Percentiles rank a stretch among this genome's conserved stretches.
Conservation (phyloP, 495 filamentous ascomycete genomes). For the Lophium mytilinum region DNA sequence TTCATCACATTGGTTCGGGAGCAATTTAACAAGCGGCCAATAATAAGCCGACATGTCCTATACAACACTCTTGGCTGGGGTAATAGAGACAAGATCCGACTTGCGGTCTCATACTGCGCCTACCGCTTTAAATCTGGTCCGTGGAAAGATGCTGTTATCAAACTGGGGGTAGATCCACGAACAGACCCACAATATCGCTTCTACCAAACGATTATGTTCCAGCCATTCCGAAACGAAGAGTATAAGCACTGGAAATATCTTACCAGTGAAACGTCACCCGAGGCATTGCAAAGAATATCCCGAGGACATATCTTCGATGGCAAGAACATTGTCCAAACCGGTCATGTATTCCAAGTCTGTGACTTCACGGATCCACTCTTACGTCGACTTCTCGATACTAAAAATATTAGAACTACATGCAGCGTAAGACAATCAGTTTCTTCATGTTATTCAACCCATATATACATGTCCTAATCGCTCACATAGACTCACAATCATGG, state of each 20-base stretch:
- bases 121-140: conserved; percentile 88
- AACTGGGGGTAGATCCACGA: conserved; percentile 79
- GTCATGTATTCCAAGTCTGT: conserved; percentile 86
- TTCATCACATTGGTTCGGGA: conserved; percentile 51
- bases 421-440: conserved; percentile 33
- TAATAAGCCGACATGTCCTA: conserved; percentile 77
- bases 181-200: conserved; percentile 60
- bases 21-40: conserved; percentile 63
- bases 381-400: conserved; percentile 42
- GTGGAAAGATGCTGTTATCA: conserved; percentile 79
- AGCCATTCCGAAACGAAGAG: conserved; percentile 29
- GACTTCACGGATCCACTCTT: conserved; percentile 79
- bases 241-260: background rate
- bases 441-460: background rate
- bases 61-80: conserved; percentile 48
- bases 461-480: conserved; percentile 10
- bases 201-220: conserved; percentile 86
- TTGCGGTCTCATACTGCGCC: conserved; percentile 65
- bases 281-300: background rate
- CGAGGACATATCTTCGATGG: conserved; percentile 75
- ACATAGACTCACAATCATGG: conserved; percentile 49
- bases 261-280: too few relatives aligned
- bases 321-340: conserved; percentile 54
- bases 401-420: conserved; percentile 39
- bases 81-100: conserved; percentile 48